phyloP scores from a whole-genome alignment of 495 filamentous ascomycete species.

The Ramalina peruviana region DNA sequence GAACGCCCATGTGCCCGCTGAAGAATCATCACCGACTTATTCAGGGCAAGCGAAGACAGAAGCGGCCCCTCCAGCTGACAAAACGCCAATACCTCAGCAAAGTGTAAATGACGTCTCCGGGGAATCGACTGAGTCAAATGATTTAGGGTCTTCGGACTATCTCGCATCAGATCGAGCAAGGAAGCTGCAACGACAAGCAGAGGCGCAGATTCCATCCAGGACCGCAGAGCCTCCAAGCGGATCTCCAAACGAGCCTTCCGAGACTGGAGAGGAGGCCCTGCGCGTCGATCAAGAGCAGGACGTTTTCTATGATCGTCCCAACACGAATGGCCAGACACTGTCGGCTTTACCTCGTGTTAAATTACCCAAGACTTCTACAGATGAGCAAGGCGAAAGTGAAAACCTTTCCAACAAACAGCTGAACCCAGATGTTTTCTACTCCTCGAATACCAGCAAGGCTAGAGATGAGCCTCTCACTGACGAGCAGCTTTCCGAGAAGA shows the following conservation, averaged over 20 bases:
- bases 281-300: slow-evolving; percentile 39
- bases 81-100: slow-evolving; percentile 23
- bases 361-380: slow-evolving; percentile 39
- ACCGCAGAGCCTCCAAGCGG: slow-evolving; percentile 24
- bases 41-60: slow-evolving; percentile 25
- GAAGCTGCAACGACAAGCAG: slow-evolving; percentile 36
- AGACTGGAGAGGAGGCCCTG: slow-evolving; percentile 12
- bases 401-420: slow-evolving; percentile 26
- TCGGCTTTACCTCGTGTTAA: slow-evolving; percentile 46
- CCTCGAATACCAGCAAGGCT: slow-evolving; percentile 13
- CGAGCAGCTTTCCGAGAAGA: slow-evolving; percentile 38
- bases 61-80: slow-evolving; percentile 29
- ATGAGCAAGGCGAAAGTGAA: slow-evolving; percentile 26
- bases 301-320: slow-evolving; percentile 41
- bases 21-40: slow-evolving; percentile 8
- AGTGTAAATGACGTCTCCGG: not conserved
- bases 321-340: slow-evolving; percentile 27
- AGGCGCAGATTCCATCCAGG: slow-evolving; percentile 40
- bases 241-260: slow-evolving; percentile 18
- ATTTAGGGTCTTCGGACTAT: slow-evolving; percentile 22
- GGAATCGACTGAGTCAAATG: not conserved
- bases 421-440: slow-evolving; percentile 45
- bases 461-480: slow-evolving; percentile 11
- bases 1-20: slow-evolving; percentile 16
- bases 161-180: slow-evolving; percentile 27